Conservation (phyloP, 768 basidiomycete species). For the Suillus spraguei region DNA sequence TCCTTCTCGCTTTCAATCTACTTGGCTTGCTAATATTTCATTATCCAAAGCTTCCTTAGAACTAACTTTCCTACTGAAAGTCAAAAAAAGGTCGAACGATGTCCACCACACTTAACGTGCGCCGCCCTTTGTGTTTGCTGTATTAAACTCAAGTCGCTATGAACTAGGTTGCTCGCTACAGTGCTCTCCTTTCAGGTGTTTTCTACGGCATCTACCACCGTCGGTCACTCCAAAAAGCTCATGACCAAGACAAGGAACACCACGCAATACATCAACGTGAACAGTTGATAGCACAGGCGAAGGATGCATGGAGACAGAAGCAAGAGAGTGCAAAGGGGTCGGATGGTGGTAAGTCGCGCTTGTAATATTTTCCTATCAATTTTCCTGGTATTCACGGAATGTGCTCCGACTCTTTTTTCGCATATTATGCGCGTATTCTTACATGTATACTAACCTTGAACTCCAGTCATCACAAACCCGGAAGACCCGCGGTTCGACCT, state of each 20-base stretch:
- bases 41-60: constrained; percentile 4
- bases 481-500: constrained; percentile 96
- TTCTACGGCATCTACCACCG: constrained; percentile 93
- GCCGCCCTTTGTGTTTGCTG: constrained; percentile 29
- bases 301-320: constrained; percentile 88
- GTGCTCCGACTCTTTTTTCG: not conserved
- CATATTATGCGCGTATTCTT: constrained; percentile 1
- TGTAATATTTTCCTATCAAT: not conserved
- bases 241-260: constrained; percentile 76
- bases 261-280: constrained; percentile 75
- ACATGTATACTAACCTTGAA: constrained; percentile 13
- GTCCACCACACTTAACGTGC: constrained; percentile 79
- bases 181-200: constrained; percentile 85
- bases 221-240: constrained; percentile 80
- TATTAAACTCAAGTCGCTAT: constrained; percentile 7
- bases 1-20: not conserved
- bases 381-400: not conserved
- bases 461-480: constrained; percentile 85
- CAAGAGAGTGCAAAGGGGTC: constrained; percentile 50
- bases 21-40: constrained; percentile 7
- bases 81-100: constrained; percentile 37
- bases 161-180: constrained; percentile 88
- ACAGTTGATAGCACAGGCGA: constrained; percentile 81
- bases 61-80: constrained; percentile 11
- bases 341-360: constrained; percentile 54